phyloP scores from a whole-genome alignment of 768 basidiomycete genomes.

The Xerocomus potaroensis region DNA sequence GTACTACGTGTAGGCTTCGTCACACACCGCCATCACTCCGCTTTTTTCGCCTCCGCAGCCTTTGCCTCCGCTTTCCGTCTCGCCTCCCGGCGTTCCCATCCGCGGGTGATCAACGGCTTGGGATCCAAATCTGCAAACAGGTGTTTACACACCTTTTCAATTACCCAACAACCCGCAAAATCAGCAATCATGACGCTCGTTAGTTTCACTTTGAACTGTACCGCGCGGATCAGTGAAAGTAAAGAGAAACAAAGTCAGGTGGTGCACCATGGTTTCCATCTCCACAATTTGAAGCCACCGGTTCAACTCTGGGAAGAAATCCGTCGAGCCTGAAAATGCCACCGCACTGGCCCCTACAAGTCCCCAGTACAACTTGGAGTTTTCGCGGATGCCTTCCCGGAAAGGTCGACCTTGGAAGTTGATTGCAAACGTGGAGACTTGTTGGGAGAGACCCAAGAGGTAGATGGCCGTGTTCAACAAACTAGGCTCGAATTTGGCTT shows the following conservation, averaged over 20 bases:
- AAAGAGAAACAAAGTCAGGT: no score
- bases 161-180: conserved; percentile 81
- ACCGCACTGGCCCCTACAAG: conserved; percentile 85
- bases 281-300: conserved; percentile 96
- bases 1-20: no score
- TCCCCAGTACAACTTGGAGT: conserved; percentile 89
- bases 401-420: conserved; percentile 99
- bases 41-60: conserved; percentile 35
- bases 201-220: conserved; percentile 83
- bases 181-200: conserved; percentile 82
- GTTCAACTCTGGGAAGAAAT: conserved; percentile 93
- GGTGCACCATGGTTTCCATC: conserved; percentile 71
- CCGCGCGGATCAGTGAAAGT: background rate
- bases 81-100: conserved; percentile 73
- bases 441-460: conserved; percentile 90
- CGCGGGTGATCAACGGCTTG: conserved; percentile 77
- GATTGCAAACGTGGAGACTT: conserved; percentile 97
- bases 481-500: conserved; percentile 94
- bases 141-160: conserved; percentile 79
- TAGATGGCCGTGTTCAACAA: conserved; percentile 96
- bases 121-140: conserved; percentile 88
- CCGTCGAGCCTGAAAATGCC: conserved; percentile 90
- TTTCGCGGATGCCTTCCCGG: conserved; percentile 96
- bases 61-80: conserved; percentile 44
- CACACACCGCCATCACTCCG: conserved; percentile 18